These are phyloP conservation scores for Aspergillus eucalypticola DNA, from an alignment of 2,329 filamentous ascomycete species.

Conservation along the genomic window DNA sequence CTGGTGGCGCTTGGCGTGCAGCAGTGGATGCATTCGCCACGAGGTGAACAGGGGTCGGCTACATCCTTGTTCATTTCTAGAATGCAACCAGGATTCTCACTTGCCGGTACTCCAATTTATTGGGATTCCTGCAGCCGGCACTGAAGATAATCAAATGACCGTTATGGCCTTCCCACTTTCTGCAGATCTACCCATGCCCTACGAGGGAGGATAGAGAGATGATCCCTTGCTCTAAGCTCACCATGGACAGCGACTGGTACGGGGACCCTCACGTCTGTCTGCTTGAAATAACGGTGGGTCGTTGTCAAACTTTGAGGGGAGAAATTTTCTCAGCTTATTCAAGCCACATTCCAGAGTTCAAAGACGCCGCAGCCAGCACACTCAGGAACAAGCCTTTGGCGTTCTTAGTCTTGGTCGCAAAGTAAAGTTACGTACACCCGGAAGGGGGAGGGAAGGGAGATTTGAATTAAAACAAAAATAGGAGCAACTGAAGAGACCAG, in stretches of 20 bases:
- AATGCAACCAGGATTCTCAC: not conserved
- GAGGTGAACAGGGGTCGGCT: not conserved
- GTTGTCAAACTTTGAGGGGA: not conserved
- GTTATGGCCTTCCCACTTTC: not conserved
- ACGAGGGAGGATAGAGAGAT: not conserved
- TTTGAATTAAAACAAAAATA: not conserved
- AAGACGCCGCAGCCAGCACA: not conserved
- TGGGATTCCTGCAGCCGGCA: not conserved
- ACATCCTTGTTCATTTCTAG: not conserved
- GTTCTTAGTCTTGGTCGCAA: too few species aligned
- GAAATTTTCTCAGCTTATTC: not conserved
- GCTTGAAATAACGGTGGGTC: not conserved
- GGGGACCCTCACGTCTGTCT: not conserved
- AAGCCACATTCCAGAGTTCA: not conserved
- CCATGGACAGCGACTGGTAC: not conserved
- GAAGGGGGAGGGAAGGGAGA: not conserved
- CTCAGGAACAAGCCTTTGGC: not conserved
- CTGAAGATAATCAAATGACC: not conserved
- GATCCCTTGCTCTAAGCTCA: slow-evolving; percentile 7
- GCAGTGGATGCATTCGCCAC: not conserved
- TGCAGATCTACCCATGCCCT: not conserved
- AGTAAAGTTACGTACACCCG: too few species aligned
- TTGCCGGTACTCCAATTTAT: not conserved
- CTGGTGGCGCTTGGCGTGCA: not conserved
- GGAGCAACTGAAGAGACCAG: not conserved